These are phyloP conservation scores for Colletotrichum graminicola DNA, from an alignment of 2,329 filamentous ascomycete species.

Conservation along the genomic window DNA sequence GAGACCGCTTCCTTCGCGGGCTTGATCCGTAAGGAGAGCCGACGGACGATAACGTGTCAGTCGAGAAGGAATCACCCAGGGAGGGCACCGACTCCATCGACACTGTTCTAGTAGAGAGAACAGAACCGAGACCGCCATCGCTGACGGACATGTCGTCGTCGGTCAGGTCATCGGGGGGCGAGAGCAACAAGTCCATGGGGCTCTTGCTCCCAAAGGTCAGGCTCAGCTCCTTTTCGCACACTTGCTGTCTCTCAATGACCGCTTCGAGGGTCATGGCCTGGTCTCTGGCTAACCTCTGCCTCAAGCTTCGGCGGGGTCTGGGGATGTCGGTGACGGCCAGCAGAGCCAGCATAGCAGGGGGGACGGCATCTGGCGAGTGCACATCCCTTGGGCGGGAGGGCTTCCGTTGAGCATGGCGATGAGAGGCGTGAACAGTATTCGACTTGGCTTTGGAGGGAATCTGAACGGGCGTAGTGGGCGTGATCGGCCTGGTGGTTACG, in stretches of 20 bases:
- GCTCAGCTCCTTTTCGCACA: constrained; percentile 70
- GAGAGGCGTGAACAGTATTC: constrained; percentile 53
- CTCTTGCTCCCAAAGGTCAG: constrained; percentile 64
- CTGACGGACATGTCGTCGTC: constrained; percentile 60
- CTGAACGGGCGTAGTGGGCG: constrained; percentile 65
- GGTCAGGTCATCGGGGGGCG: constrained; percentile 69
- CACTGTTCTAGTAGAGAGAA: constrained; percentile 66
- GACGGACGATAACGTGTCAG: constrained; percentile 62
- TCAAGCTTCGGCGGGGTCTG: constrained; percentile 55
- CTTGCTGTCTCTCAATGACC: constrained; percentile 65
- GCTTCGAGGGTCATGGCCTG: constrained; percentile 65
- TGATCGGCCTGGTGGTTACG: constrained; percentile 41
- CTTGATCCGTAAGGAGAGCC: constrained; percentile 61
- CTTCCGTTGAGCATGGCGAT: constrained; percentile 54
- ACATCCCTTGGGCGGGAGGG: constrained; percentile 54
- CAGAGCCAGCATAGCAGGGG: constrained; percentile 71
- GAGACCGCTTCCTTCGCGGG: constrained; percentile 48
- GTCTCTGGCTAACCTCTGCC: constrained; percentile 45
- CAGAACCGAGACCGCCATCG: constrained; percentile 66
- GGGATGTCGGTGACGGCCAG: constrained; percentile 74
- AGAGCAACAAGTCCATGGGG: constrained; percentile 70
- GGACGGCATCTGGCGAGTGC: constrained; percentile 66
- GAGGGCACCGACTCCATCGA: constrained; percentile 74
- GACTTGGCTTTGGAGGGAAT: constrained; percentile 62
- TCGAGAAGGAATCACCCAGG: constrained; percentile 66